Conservation (phyloP, 805 yeast species). For the Cyberlindnera suaveolens region DNA sequence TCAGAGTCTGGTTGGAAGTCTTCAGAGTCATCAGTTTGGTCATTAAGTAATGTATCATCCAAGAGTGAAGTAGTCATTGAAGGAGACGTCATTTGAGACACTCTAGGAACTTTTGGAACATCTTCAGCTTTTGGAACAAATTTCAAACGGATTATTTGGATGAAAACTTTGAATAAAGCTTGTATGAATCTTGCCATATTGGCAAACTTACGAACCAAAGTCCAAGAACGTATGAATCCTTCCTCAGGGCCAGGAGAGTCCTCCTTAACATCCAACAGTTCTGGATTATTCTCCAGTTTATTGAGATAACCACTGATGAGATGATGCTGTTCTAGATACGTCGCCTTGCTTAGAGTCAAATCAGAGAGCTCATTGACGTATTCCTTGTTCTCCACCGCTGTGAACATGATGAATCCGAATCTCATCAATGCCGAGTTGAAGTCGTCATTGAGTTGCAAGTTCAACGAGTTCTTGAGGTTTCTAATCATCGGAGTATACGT, state of each 20-base stretch:
- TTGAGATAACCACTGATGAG: constrained; percentile 20
- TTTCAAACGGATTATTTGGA: constrained; percentile 2
- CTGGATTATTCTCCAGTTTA: constrained; percentile 21
- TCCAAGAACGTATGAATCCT: constrained; percentile 5
- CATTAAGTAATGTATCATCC: background rate
- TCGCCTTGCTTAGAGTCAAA: constrained; percentile 40
- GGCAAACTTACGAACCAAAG: constrained; percentile 7
- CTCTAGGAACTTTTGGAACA: background rate
- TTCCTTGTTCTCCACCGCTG: constrained; percentile 62
- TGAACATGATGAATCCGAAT: constrained; percentile 55
- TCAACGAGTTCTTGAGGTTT: constrained; percentile 33
- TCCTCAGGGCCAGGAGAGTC: background rate
- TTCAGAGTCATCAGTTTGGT: constrained; percentile 23
- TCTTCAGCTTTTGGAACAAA: background rate
- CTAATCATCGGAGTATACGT: constrained; percentile 30
- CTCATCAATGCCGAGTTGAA: constrained; percentile 57
- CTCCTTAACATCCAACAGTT: constrained; percentile 1
- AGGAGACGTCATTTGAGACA: too few relatives aligned
- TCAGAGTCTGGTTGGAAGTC: constrained; percentile 27
- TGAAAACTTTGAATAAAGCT: constrained; percentile 4
- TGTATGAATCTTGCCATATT: constrained; percentile 9
- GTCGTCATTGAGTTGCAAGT: constrained; percentile 46
- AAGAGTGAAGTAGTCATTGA: background rate
- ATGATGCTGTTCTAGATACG: constrained; percentile 44
- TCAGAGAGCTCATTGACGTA: constrained; percentile 54